Base-by-base conservation (phyloP, 805 yeast species). In the Starmerella scarabaei region DNA sequence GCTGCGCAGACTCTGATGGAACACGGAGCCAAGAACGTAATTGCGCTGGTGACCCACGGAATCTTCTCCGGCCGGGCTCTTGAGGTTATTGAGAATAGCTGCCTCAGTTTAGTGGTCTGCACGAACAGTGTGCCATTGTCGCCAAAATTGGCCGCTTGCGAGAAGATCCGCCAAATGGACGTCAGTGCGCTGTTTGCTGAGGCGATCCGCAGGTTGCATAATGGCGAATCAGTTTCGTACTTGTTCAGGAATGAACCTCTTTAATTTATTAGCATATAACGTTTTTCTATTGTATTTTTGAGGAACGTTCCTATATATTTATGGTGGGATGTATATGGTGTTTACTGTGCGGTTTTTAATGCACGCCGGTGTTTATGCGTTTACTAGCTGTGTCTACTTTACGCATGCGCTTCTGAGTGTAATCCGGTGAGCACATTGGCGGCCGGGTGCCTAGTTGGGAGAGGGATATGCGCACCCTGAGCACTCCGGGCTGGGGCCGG, bases 21-120 rank as follows among this genome's bases (percentile, higher is more conserved):
- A 18, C 76, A 83, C 49, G 82, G 85, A 23, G 97, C 98, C 3
- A 68, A 72, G 43, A 71, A 74, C 47, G 97, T 91, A 19, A 73
- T 88, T 48, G 94, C 97, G 11, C 79, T 91, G 37, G 95, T 88
- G 9, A 88, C 97, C 1, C 98, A 88, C 57, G 98, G 97, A 40
- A 82, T 88, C 30, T 77, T 88, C 55, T 77, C 91, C 21, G 93
- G 93, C 30, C 69, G 73, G 42, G 97, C 97, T 12, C 69, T 79
- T 42, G 72, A 74, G 37, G 79, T 75, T 55, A 68, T 88, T 53
- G 75, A 75, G 56, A 66, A 68, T 41, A 73, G 85, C 41, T 74
- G 74, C 40, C 65, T 88, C 44, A 68, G 74, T 29, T 71, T 69
- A 53, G 79, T 91, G 30, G 83, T 86, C 14, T 88, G 96, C 63